These are phyloP conservation scores for Lolium rigidum DNA, from an alignment of 176 grass and related monocot genomes.

Conservation along the genomic window DNA sequence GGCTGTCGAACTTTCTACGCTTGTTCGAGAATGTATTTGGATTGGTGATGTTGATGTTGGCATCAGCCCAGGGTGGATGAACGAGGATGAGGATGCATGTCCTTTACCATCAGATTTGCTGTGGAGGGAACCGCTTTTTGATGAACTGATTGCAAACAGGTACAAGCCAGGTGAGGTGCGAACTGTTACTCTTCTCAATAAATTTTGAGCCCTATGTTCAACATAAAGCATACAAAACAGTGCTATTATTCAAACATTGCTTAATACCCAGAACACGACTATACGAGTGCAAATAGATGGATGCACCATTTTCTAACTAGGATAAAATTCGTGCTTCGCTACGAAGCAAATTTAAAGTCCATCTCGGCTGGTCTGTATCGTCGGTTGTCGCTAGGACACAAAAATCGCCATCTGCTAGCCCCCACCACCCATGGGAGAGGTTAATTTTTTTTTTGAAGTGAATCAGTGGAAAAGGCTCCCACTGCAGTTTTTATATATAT, in stretches of 20 bases:
- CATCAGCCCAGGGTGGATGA: conserved; percentile 20
- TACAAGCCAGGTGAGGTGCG: conserved; percentile 96
- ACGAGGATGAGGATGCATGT: conserved; percentile 56
- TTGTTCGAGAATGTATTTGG: conserved; percentile 68
- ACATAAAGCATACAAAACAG: background rate
- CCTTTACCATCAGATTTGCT: conserved; percentile 78
- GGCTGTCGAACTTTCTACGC: conserved; percentile 66
- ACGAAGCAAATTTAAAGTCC: too few relatives aligned
- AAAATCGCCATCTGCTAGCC: too few relatives aligned
- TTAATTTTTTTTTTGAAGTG: too few relatives aligned
- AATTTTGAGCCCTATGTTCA: background rate
- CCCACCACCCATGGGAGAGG: too few relatives aligned
- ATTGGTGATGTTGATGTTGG: conserved; percentile 39
- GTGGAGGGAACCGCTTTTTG: conserved; percentile 80
- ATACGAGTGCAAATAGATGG: background rate
- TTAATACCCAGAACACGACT: background rate
- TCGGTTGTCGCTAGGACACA: too few relatives aligned
- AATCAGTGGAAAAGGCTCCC: too few relatives aligned
- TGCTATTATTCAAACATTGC: background rate
- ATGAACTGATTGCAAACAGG: conserved; percentile 87
- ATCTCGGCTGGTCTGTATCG: too few relatives aligned
- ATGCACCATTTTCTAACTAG: background rate
- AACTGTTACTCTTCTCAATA: conserved; percentile 43
- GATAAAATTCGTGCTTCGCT: too few relatives aligned
- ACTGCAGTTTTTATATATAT: too few relatives aligned